phyloP scores from a whole-genome alignment of 371 early-diverging fungal genomes.

The Rhizopus stolonifer region DNA sequence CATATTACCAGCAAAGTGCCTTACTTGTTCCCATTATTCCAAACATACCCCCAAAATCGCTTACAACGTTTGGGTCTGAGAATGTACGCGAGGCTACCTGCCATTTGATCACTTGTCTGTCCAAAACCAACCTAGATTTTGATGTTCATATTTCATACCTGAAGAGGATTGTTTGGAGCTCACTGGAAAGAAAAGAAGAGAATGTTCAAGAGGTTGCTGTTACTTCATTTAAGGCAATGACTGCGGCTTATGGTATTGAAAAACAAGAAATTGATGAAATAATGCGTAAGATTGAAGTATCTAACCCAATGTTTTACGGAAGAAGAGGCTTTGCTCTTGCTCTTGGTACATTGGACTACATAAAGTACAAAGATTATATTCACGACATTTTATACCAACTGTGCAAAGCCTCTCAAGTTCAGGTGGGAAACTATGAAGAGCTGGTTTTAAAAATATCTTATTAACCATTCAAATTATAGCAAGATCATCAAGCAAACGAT shows the following conservation, averaged over 20 bases:
- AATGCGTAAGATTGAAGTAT: constrained; percentile 29
- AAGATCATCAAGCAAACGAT: constrained; percentile 48
- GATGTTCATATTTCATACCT: constrained; percentile 30
- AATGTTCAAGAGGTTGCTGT: constrained; percentile 66
- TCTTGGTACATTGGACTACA: constrained; percentile 58
- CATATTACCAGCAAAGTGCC: constrained; percentile 4
- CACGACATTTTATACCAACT: constrained; percentile 27
- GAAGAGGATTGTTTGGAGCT: constrained; percentile 53
- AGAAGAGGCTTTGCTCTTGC: constrained; percentile 71
- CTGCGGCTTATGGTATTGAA: constrained; percentile 41
- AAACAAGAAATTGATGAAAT: constrained; percentile 29
- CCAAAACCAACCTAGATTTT: constrained; percentile 38
- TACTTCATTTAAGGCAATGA: constrained; percentile 52
- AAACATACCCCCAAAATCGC: constrained; percentile 45
- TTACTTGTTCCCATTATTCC: constrained; percentile 36
- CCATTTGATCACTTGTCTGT: constrained; percentile 53
- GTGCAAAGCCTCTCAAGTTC: constrained; percentile 28
- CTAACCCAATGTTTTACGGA: constrained; percentile 41
- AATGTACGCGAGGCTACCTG: constrained; percentile 59
- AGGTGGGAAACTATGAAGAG: constrained; percentile 24
- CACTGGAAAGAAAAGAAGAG: constrained; percentile 72
- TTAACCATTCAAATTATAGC: constrained; percentile 20
- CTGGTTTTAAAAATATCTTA: not conserved
- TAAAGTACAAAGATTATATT: constrained; percentile 17
- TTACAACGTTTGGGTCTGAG: constrained; percentile 72